A percentile compares a stretch with the other conserved stretches of the same genome.
These are phyloP conservation scores for Colletotrichum chlorophyti DNA, from an alignment of 2,329 filamentous ascomycete genomes.

Conservation along the genomic window DNA sequence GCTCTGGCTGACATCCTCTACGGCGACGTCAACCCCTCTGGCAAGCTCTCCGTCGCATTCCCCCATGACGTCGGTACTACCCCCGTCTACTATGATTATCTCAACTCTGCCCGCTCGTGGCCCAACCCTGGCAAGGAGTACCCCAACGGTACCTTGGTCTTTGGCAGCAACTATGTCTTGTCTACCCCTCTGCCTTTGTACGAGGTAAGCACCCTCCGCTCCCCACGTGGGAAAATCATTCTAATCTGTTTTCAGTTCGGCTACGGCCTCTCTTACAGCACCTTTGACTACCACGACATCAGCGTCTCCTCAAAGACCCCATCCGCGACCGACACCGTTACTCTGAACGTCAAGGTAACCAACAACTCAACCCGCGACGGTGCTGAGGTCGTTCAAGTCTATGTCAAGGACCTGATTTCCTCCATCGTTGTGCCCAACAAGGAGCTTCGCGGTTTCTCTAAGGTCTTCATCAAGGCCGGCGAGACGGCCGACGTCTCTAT, in stretches of 20 bases:
- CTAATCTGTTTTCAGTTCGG: conserved; percentile 56
- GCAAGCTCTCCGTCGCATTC: conserved; percentile 71
- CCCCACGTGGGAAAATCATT: fast-evolving
- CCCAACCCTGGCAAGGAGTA: conserved; percentile 60
- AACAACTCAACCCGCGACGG: conserved; percentile 65
- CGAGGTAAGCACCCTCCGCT: conserved; percentile 33
- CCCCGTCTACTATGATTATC: conserved; percentile 75
- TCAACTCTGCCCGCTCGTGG: conserved; percentile 67
- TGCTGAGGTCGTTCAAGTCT: conserved; percentile 72
- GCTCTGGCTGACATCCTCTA: conserved; percentile 72
- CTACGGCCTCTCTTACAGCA: conserved; percentile 70
- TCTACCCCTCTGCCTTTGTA: conserved; percentile 66
- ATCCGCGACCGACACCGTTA: conserved; percentile 58
- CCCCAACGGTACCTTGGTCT: conserved; percentile 66
- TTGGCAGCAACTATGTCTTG: conserved; percentile 71
- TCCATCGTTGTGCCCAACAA: conserved; percentile 70
- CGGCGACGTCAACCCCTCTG: conserved; percentile 69
- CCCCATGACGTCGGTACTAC: conserved; percentile 71
- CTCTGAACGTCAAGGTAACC: conserved; percentile 65
- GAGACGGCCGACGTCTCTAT: conserved; percentile 60
- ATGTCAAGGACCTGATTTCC: conserved; percentile 67
- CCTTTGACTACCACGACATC: conserved; percentile 65
- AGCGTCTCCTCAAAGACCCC: conserved; percentile 56
- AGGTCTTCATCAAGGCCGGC: conserved; percentile 66
- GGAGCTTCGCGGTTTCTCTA: conserved; percentile 71